Evolutionary conservation across 2,329 filamentous ascomycete species (phyloP), one percentile per base, ranked within the genome.

Genomic region (Alternaria hordeiaustralica): DNA sequence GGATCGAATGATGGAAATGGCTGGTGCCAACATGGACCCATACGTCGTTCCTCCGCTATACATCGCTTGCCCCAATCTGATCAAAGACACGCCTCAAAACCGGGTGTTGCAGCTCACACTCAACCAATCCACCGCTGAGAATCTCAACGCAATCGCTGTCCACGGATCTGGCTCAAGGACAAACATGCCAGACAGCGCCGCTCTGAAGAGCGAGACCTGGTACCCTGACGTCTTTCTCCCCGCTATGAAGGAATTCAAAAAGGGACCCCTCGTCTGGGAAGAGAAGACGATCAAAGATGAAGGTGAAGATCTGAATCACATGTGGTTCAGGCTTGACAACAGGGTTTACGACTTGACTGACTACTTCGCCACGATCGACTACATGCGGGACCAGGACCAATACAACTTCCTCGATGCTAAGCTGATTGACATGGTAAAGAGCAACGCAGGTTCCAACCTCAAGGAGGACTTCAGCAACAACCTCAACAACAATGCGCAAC

Each of bases 301-400:
- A 67, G 96, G 94, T 20, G 77, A 87, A 26, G 82, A 91, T 33
- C 81, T 89, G 15, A 85, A 88, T 58, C 90, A 92, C 71, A 87
- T 87, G 75, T 98, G 96, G 94, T 90, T 92, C 67, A 90, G 92
- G 58, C 88, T 97, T 65, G 85, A 93, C 28, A 85, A 89, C 58
- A 87, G 86, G 55, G 85, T 99, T 20, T 98, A 96, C 77, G 96
- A 99, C 77, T 81, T 99, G 58, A 97, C 93, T 0, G 88, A 98
- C 78, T 99, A 99, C 82, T 95, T 94, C 80, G 85, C 93, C 75
- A 97, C 94, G 0, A 81, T 89, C 45, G 82, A 90, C 9, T 68
- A 84, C n/a, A 83, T 86, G 73, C 85, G 89, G 68, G 83, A 89
- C 58, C 71, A 84, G 6, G 74, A 81, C 0, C 75, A 78, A 0